Base-by-base conservation (phyloP, 2,329 filamentous ascomycete species). In the Ceratocystis colombiana region DNA sequence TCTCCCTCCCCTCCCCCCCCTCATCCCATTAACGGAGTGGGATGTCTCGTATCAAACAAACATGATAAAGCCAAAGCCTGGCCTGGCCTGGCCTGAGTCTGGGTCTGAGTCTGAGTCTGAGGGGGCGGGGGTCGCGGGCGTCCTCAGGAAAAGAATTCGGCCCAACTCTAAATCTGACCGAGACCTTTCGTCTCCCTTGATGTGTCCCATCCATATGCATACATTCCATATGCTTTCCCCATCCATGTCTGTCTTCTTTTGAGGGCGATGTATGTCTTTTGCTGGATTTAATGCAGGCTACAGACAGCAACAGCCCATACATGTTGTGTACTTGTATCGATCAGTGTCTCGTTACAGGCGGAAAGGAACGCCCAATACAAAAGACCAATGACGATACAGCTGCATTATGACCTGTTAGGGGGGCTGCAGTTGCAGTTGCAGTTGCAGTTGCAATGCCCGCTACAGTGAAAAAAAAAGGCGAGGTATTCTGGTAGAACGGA, bases 401-500 rank as follows among this genome's bases (percentile, higher is more conserved):
- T 41, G 37, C 37, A 41, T 41, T 41, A 41, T 41, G 37, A 12
- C 37, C 10, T 41, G 37, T 4, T 41, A 12, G 12, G 37, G 3
- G 37, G 10, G 37, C 37, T 41, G 10, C 37, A 41, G 37, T 5
- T 37, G 33, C 7, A 37, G 37, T 5, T 37, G 33, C 7, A 37
- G 37, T 41, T 41, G 10, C 33, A 37, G 33, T 5, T 37, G 33
- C 7, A 37, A 10, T 41, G 37, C 3, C 37, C 10, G 45, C 2
- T 48, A 5, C 17, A n/a, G 45, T 20, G 44, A 6, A 46, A 46
- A 48, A 50, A 50, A 50, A 22, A 50, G 20, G 48, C 37, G 33
- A 62, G 37, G 25, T 37, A 62, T 62, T 62, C 59, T 62, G 30
- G 59, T n/a, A 62, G 15, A 62, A 22, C 33, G 59, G 59, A 62